Evolutionary conservation across 1,284 basidiomycete genomes (phyloP), one percentile per base, ranked within the genome.

Genomic region (Ceratobasidium sp.): DNA sequence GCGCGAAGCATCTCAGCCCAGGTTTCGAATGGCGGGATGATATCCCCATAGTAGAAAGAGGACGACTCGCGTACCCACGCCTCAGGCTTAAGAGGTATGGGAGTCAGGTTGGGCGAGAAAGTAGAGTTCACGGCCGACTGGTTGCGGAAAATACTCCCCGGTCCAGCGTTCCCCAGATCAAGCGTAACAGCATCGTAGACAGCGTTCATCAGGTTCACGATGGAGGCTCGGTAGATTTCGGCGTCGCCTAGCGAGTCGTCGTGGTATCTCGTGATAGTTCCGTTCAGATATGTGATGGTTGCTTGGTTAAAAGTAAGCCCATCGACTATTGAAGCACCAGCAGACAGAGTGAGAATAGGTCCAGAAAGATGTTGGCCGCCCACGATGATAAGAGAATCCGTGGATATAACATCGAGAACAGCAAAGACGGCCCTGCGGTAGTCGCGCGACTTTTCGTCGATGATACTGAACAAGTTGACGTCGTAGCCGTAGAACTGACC

Each of bases 351-450:
- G 31, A 72, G 47, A 9, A 59, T 24, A 1, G 53, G 51, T 14
- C 29, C 5, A 5, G 50, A 15, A 11, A 47, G 22, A 51, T 60
- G 19, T 27, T 41, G n/a, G 47, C 57, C 57, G 9, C 41, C 45
- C 29, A 72, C 17, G 24, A 72, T 72, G 29, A 33, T 31, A 19
- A 72, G 57, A 22, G 69, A 60, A 27, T 72, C 69, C 19, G 56
- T 62, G n/a, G 69, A 60, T 22, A 72, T 72, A n/a, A 62, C 31
- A 27, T 72, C 69, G 1, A 72, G 24, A 31, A 72, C 47, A 5
- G 17, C 69, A 41, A 72, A 72, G 5, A 72, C 56, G 19, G 47
- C 45, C 41, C 44, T 57, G 31, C 69, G 69, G 31, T 72, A 72
- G 36, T 72, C 47, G 41, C 69, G 69, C 36, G 69, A 72, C 1